Evolutionary conservation across 495 filamentous ascomycete species (phyloP), one percentile per base, ranked within the genome.

Genomic region (Penicillium parvum): DNA sequence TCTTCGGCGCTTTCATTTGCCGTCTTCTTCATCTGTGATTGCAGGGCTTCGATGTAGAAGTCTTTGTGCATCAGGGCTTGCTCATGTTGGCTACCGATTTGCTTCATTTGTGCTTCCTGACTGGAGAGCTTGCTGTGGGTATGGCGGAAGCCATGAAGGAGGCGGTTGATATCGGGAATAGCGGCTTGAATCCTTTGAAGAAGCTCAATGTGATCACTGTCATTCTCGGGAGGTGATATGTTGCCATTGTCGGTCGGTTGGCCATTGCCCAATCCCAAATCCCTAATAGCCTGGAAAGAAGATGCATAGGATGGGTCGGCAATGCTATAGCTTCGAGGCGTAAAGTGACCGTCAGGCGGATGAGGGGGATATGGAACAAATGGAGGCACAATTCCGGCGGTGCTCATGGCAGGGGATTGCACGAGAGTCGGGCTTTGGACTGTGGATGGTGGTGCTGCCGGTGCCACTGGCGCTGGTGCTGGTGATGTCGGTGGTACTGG

Each of bases 21-120:
- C 11, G 73, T 66, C 32, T 75, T 75, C 32, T 71, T 72, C 58
- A 79, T 67, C 44, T 78, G 74, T 9, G 65, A 57, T 34, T 74
- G 73, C 33, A 78, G 47, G 5, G 69, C 68, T 47, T 75, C 73
- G 16, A 81, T 73, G 32, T 77, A 73, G 43, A 65, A 72, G 8
- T 78, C 73, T 39, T 77, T 76, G 45, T 71, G 71, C 61, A 70
- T 64, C 20, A 71, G 40, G 2, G 68, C 65, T 34, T 71, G 66
- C 22, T 71, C 70, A 45, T 73, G 66, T 34, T 75, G 72, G 12
- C 49, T 64, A 43, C 70, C 63, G 34, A 73, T 61, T 7, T 73
- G 67, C 38, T 68, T 69, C 22, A 73, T 66, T 37, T 72, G 67
- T 8, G 63, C 60, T 32, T 77, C 72, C 7, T 72, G 63, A 21